A percentile compares a stretch with the other conserved stretches of the same genome.
These are phyloP conservation scores for Nephelium lappaceum DNA, from an alignment of 345 rosid genomes.

Conservation along the genomic window DNA sequence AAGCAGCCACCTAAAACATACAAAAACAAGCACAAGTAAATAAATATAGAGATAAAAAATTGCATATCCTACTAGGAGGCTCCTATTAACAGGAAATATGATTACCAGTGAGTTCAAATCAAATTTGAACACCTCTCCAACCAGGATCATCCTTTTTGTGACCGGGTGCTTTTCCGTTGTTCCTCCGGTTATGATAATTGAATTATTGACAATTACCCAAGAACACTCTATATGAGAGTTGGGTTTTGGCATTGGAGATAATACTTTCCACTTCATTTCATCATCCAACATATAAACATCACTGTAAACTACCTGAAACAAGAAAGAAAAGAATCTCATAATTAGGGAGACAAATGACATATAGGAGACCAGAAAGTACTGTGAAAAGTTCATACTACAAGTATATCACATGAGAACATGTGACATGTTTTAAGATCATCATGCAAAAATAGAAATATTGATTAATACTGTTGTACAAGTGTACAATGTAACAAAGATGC, in stretches of 20 bases:
- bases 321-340: neutral
- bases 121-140: constrained; percentile 79
- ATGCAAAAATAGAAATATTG: neutral
- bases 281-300: constrained; percentile 84
- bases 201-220: constrained; percentile 79
- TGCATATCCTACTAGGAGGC: neutral
- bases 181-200: constrained; percentile 73
- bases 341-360: neutral
- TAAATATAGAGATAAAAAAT: neutral
- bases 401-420: neutral
- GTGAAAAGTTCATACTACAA: neutral
- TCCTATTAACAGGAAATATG: constrained; percentile 1
- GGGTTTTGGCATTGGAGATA: constrained; percentile 81
- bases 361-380: neutral
- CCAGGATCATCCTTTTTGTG: constrained; percentile 74
- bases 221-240: constrained; percentile 82
- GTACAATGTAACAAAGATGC: neutral
- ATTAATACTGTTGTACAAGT: neutral
- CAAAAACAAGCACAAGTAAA: neutral
- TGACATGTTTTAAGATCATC: neutral
- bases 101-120: constrained; percentile 60
- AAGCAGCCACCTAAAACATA: neutral
- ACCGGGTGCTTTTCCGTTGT: constrained; percentile 83
- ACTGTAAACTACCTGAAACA: constrained; percentile 63
- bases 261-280: constrained; percentile 69